Base-by-base conservation (phyloP, 2,329 filamentous ascomycete species). In the Daldinia sp. region DNA sequence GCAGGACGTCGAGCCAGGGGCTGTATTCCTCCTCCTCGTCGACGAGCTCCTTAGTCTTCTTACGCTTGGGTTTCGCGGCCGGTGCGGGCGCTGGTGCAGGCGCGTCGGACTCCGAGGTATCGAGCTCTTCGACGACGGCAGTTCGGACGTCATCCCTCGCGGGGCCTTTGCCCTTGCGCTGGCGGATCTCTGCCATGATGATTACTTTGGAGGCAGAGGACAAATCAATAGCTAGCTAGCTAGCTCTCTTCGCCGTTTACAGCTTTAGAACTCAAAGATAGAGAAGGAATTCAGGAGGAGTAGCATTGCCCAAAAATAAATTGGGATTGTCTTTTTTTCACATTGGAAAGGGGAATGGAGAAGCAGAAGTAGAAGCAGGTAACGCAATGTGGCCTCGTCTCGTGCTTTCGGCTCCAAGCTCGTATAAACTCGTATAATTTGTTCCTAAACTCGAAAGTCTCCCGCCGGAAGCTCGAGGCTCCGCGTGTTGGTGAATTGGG, bases 21-120 rank as follows among this genome's bases (percentile, higher is more conserved):
- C 77, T 83, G 73, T 84, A 84, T 26, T 74, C 75, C 51, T 94
- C 90, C 77, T 94, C 91, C 26, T 91, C 87, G 65, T 92, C 88
- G 70, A 80, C 72, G 56, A 74, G 74, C 37, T 79, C 74, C 50
- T 77, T 77, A 50, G 73, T 55, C 60, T 75, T 55, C 60, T 75
- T 75, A 41, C 73, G 77, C 61, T 76, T 75, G 28, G 73, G 67
- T 10, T 44, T 39, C 10, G 35, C 2, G 12, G 35, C 35, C 6
- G 35, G 53, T 41, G 73, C 71, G 2, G 66, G 42, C 15, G 57
- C 60, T 2, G 69, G 50, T 39, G 67, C 68, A 10, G 66, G 48
- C 20, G 70, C 56, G 28, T 72, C 69, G 1, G 68, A 63, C 39
- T 74, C 72, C 10, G 70, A 70, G 2, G 67, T 68, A 9, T 71